A percentile compares a stretch with the other conserved stretches of the same genome.
These are phyloP conservation scores for Wickerhamiella azymoides DNA, from an alignment of 805 yeast species.

Conservation along the genomic window DNA sequence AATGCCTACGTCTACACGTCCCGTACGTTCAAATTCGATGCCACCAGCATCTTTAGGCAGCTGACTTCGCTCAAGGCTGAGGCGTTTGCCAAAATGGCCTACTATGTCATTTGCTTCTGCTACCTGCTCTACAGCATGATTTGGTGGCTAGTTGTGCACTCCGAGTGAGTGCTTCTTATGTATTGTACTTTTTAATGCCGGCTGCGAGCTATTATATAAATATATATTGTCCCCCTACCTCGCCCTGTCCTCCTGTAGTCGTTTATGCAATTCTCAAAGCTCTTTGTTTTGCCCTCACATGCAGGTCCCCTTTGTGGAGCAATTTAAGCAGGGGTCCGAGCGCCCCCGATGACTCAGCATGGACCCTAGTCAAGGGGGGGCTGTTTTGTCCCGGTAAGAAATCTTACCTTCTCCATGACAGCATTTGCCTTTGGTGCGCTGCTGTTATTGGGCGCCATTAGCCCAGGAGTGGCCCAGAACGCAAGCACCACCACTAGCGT, in stretches of 20 bases:
- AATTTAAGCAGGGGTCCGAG: background rate
- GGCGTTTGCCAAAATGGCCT: slow-evolving; percentile 77
- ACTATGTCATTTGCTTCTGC: slow-evolving; percentile 85
- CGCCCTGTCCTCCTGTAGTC: no score
- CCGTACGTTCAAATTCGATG: slow-evolving; percentile 80
- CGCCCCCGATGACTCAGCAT: background rate
- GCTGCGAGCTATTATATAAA: no score
- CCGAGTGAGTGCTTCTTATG: background rate
- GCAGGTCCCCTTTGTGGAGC: no score
- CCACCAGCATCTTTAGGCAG: slow-evolving; percentile 94
- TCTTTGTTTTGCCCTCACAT: no score
- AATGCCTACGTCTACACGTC: slow-evolving; percentile 67
- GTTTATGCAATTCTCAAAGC: no score
- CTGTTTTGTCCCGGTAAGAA: background rate
- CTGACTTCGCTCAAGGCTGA: slow-evolving; percentile 86
- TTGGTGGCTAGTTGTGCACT: slow-evolving; percentile 15
- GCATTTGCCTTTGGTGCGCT: background rate
- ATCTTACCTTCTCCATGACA: background rate
- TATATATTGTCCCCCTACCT: no score
- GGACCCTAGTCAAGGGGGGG: background rate
- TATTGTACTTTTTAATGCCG: no score
- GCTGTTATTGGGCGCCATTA: background rate
- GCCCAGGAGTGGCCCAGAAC: background rate
- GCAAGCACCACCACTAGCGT: background rate
- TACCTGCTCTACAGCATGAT: slow-evolving; percentile 93